These are phyloP conservation scores for Eucommia ulmoides DNA, from an alignment of 257 asterid genomes.

Conservation along the genomic window DNA sequence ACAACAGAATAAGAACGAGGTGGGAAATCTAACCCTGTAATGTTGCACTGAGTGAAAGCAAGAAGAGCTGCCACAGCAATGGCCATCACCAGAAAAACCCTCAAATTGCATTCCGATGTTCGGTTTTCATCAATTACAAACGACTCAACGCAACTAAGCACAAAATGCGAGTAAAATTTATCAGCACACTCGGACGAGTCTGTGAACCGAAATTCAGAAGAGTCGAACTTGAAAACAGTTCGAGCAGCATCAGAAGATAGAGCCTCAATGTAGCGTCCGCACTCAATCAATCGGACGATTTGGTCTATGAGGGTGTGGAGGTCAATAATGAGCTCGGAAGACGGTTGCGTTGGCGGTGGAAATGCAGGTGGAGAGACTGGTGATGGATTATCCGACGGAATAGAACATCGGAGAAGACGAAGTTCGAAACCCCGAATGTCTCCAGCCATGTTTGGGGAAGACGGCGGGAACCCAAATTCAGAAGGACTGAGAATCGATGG, in stretches of 20 bases:
- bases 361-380: constrained; percentile 11
- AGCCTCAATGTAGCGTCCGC: constrained; percentile 53
- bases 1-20: background rate
- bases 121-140: constrained; percentile 19
- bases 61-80: constrained; percentile 63
- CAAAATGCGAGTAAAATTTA: constrained; percentile 43
- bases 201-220: constrained; percentile 3
- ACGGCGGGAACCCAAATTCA: too few relatives aligned
- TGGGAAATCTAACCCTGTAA: constrained; percentile 48
- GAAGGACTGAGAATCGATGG: too few relatives aligned
- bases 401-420: constrained; percentile 78
- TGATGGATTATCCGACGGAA: constrained; percentile 30
- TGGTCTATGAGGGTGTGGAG: constrained; percentile 30
- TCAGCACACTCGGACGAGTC: constrained; percentile 43
- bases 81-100: constrained; percentile 55
- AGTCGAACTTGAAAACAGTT: constrained; percentile 26
- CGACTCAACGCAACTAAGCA: constrained; percentile 40
- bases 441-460: constrained; percentile 12
- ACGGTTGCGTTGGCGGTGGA: constrained; percentile 16
- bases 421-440: constrained; percentile 62
- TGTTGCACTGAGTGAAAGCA: constrained; percentile 59
- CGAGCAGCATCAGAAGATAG: constrained; percentile 41
- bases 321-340: constrained; percentile 11
- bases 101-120: constrained; percentile 15
- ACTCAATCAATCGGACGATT: constrained; percentile 43